Percentiles rank a stretch among this genome's conserved stretches.
phyloP scores from a whole-genome alignment of 75 land plant genomes.

The Pinus albicaulis region DNA sequence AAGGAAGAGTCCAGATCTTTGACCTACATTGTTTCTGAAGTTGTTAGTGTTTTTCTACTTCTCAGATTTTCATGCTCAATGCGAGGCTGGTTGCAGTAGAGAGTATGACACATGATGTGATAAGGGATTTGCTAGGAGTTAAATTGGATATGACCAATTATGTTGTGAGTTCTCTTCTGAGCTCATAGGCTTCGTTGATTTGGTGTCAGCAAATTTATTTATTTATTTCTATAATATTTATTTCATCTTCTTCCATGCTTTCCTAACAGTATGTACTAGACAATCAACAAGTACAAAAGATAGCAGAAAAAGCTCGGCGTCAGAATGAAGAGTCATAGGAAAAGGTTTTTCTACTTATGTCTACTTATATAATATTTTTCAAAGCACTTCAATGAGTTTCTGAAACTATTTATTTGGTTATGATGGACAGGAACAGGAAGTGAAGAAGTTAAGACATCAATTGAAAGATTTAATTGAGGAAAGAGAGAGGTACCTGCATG shows the following conservation, averaged over 20 bases:
- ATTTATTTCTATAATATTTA: neutral
- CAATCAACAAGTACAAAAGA: slow-evolving; percentile 51
- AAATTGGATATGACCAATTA: slow-evolving; percentile 84
- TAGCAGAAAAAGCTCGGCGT: slow-evolving; percentile 35
- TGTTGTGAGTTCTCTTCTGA: slow-evolving; percentile 42
- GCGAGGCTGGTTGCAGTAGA: slow-evolving; percentile 86
- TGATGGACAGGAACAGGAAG: slow-evolving; percentile 57
- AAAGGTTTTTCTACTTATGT: slow-evolving; percentile 40
- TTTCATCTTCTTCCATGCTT: neutral
- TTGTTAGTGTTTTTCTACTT: neutral
- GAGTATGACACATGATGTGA: slow-evolving; percentile 99
- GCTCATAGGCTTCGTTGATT: neutral
- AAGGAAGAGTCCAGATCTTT: slow-evolving; percentile 87
- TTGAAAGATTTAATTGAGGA: slow-evolving; percentile 77
- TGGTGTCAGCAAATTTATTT: neutral
- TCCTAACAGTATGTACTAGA: slow-evolving; percentile 54
- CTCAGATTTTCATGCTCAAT: slow-evolving; percentile 86
- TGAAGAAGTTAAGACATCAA: slow-evolving; percentile 53
- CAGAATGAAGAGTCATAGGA: slow-evolving; percentile 40
- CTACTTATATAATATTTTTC: neutral
- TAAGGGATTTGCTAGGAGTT: slow-evolving; percentile 91
- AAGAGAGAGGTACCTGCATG: slow-evolving; percentile 56
- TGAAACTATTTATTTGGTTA: neutral
- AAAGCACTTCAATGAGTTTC: neutral
- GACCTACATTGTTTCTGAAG: slow-evolving; percentile 1